Evolutionary conservation across 2,329 filamentous ascomycete species (phyloP), one percentile per base, ranked within the genome.

Genomic region (Fusarium denticulatum): DNA sequence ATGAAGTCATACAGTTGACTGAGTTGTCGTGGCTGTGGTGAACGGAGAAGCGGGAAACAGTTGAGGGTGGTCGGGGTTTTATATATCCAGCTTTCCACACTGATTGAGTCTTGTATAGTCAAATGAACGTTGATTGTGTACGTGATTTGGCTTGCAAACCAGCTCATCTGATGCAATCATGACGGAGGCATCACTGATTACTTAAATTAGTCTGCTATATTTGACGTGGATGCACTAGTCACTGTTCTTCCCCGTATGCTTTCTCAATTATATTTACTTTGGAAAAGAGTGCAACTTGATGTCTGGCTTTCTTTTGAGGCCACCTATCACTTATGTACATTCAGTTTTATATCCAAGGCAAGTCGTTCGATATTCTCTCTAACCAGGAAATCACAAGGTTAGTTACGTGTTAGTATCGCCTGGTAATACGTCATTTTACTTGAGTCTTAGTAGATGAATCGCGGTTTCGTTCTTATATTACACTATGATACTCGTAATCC

Each of bases 391-490:
- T 26, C 1, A 5, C n/a, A 45, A 6, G 16, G 11, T 26, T 45
- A 0, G 16, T 45, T 13, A 20, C 26, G 11, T 26, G 7, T 9
- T 2, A 45, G n/a, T 7, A 13, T 26, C 24, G 26, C 24, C 20
- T 9, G 16, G 16, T 6, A 26, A 20, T 9, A 13, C 0, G 6
- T 26, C 11, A 26, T 13, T 6, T 45, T 3, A 0, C 0, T 20
- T 9, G 4, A 5, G 3, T 20, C 11, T 26, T 2, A 18, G 16
- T 26, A 1, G 11, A 26, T 20, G 3, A 20, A 26, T 7, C 7
- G 42, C 3, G 10, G 4, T 26, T 26, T 20, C 11, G 26, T 45
- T 45, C 6, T 8, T 22, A 39, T 37, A 28, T 34, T 53, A 53
- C 0, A 18, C 50, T 37, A 28, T 26, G 11, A 13, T 13, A 18